Base-by-base conservation (phyloP, 2,329 filamentous ascomycete species). In the Achaetomium macrosporum region DNA sequence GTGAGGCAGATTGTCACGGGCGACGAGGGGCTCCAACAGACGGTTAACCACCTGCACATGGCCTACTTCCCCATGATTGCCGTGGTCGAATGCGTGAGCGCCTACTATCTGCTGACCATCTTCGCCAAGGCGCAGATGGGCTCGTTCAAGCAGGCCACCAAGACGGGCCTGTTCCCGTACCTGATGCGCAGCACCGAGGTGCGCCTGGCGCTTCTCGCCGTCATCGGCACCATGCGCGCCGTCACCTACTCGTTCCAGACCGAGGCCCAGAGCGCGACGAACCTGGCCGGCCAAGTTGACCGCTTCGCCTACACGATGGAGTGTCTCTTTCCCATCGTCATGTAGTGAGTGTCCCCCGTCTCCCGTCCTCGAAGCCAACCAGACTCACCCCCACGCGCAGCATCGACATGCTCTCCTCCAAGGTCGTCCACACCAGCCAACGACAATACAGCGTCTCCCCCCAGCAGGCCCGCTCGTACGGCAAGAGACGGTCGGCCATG, bases 21-120 rank as follows among this genome's bases (percentile, higher is more conserved):
- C 1, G 55, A 58, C 9, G 47, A 58, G 2, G 53, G 49, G 1
- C 55, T 65, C 1, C 70, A 71, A 29, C 48, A 16, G 11, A 58
- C 64, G 4, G 67, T 73, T 53, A 69, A 70, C 55, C 63, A 61
- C 41, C 61, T 74, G 0, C 72, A 74, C 50, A 66, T 73, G 53
- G 70, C 65, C 15, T 74, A 73, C 59, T 74, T 74, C 41, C 60
- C 67, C 10, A 58, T 66, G 19, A 71, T 74, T 40, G 72, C 72
- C 8, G n/a, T 70, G 0, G 48, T 73, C 12, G 72, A 74, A 54
- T 70, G 66, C 35, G 39, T 72, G 16, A 72, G 66, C 60, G 64
- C 72, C 9, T 67, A 65, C 46, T 73, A 73, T 59, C 60, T 74
- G 0, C 61, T 74, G 8, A 61, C 62, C 35, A 70, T 65, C 3